Conservation (phyloP, 2,329 filamentous ascomycete genomes). For the Ilyonectria sp. region DNA sequence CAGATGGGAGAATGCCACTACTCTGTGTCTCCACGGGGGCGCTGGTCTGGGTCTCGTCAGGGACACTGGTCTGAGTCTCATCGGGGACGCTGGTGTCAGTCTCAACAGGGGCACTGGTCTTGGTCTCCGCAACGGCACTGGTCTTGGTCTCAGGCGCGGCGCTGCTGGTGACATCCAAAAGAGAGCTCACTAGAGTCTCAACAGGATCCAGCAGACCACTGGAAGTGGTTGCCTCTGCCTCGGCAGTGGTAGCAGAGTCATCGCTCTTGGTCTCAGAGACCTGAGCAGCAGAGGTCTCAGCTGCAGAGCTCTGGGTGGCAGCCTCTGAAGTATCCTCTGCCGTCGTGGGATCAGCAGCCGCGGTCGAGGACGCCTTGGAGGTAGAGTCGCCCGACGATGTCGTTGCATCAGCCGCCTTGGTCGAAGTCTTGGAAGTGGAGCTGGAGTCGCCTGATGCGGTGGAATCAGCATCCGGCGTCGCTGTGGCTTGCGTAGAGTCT, state of each 20-base stretch:
- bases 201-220: conserved; percentile 40
- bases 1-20: background rate
- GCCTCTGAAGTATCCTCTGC: background rate
- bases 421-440: background rate
- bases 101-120: background rate
- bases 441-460: background rate
- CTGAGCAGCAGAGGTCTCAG: background rate
- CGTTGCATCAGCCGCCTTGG: background rate
- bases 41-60: conserved; percentile 16
- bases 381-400: background rate
- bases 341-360: conserved; percentile 1
- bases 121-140: background rate
- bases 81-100: conserved; percentile 27
- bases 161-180: conserved; percentile 35
- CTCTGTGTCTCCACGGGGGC: conserved; percentile 13
- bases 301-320: background rate
- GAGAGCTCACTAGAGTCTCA: conserved; percentile 40
- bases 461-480: background rate
- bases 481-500: background rate
- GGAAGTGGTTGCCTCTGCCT: conserved; percentile 34
- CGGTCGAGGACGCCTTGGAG: background rate
- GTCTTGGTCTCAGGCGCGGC: conserved; percentile 29
- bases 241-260: background rate
- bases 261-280: background rate
- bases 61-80: background rate